Evolutionary conservation across 2,329 filamentous ascomycete genomes (phyloP), one percentile per base, ranked within the genome.

Genomic region (Trematosphaeria pertusa): DNA sequence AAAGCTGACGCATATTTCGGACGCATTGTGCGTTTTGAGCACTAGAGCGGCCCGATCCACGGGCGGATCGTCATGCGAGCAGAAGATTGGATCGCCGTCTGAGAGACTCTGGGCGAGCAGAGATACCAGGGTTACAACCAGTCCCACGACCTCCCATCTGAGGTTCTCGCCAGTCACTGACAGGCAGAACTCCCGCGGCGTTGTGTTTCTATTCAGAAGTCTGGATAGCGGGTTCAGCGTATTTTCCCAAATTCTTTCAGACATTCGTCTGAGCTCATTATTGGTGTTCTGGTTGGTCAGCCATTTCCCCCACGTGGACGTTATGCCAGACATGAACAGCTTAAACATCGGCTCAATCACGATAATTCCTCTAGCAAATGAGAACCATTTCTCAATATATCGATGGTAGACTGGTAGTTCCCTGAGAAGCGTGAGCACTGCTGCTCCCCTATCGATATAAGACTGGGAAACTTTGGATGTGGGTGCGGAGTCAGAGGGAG

Each of bases 111-210:
- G 54, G 6, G 69, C 70, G 14, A 74, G 56, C 12, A 76, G 51
- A 0, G 70, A 72, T 1, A 74, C 69, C 26, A 73, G 44, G 1
- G 67, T 67, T 3, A 74, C 57, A 2, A 76, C 59, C 6, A 73
- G 63, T 0, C 74, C 75, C 2, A 78, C 65, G 17, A 75, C 65
- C 46, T 78, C 75, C 75, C 75, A 78, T 50, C 75, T 59, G 5
- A 77, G 49, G 35, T 69, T 61, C 7, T 66, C 61, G 1, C 75
- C 75, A 12, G 74, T 74, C 1, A 67, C 68, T 5, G 61, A 62
- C 12, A 59, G 51, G 15, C 67, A 71, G 59, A 74, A 78, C 10
- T 75, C 68, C 10, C 54, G 57, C 11, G 73, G 61, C 5, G 69
- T 69, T 33, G 72, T 76, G 11, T 69, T 54, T 9, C 69, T 65